Base-by-base conservation (phyloP, 2,329 filamentous ascomycete genomes). In the Chaetothyriales sp. region DNA sequence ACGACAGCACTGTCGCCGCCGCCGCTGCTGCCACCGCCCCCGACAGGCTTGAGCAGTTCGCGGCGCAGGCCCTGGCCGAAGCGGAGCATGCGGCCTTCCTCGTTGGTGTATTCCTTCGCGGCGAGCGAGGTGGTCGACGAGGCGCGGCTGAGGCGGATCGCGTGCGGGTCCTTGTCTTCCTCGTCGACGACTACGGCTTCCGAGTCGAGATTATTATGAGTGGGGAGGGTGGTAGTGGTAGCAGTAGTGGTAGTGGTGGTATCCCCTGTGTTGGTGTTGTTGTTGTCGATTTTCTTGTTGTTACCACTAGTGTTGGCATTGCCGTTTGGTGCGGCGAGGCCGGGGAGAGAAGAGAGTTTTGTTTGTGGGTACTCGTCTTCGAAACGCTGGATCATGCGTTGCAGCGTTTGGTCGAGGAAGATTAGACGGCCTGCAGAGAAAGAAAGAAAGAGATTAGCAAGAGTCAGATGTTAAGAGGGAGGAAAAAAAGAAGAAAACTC, bases 341-440 rank as follows among this genome's bases (percentile, higher is more conserved):
- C 9, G 45, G 19, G 19, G 26, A 32, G 19, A 12, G 45, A 32
- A 12, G 45, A 32, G 63, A 61, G 15, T 63, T 58, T 43, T 79
- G 72, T 36, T 63, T 96, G 90, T 0, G 92, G 92, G 61, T 88
- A 96, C 66, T 96, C 90, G 64, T 94, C 85, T 65, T 96, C 92
- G 64, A 96, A 98, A 25, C 92, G 84, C 64, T 86, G 82, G 62
- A 96, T 96, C 70, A 96, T 95, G 58, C 84, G 83, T 61, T 88
- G 77, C 8, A 98, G 74, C 0, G 92, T 96, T 54, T 84, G 75
- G 61, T 95, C 88, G 26, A 98, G 77, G 76, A 95, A 95, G 44
- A 83, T 73, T 18, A 96, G 77, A 47, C 84, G 83, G 36, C 80
- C 81, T 85, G 53, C n/a, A 47, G 18, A 45, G 32, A 15, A 12